Evolutionary conservation across 352 stramenopile genomes (phyloP), one percentile per base, ranked within the genome.

Genomic region (Phytophthora uliginosa): DNA sequence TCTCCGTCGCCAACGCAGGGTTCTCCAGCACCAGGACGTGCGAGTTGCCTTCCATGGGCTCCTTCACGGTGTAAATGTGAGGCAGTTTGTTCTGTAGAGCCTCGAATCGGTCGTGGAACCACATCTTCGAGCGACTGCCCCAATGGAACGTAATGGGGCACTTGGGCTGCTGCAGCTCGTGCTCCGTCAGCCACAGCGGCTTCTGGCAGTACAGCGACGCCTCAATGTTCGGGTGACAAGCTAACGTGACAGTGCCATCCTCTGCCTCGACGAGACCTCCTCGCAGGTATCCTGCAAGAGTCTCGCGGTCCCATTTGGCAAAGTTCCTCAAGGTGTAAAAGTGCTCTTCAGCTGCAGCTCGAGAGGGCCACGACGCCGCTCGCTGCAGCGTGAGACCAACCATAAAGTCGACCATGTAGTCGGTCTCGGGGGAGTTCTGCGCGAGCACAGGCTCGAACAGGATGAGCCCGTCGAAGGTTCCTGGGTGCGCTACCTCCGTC

Each of bases 1-100:
- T 83, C 15, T 79, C 57, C 7, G 84, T 47, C 9, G 79, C 77
- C 12, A 78, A 55, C 0, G 69, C 66, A 3, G 82, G 79, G 26
- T 92, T 77, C 51, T 92, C 84, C 20, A 90, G 50, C 20, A 92
- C 71, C 42, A 92, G 68, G 24, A 82, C 55, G 45, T 92, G 84
- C 10, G 77, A 83, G 20, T 68, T 74, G 15, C 79, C 76, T 5
- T 74, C 66, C 47, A 92, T 81, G 10, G 81, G 72, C 3, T 76
- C 63, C 42, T 28, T 56, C 52, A 88, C 64, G 1, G 62, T 67
- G 65, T 92, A 92, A 6, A 84, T 68, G 7, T 84, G 57, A 18
- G 84, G 84, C 18, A 81, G 28, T 4, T 70, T 73, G 18, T 9
- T 61, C 2, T 78, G 42, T 13, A 90, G 52, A 17, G 17, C 31